phyloP scores from a whole-genome alignment of 2,329 filamentous ascomycete genomes.

The Diaporthe aspalathi region DNA sequence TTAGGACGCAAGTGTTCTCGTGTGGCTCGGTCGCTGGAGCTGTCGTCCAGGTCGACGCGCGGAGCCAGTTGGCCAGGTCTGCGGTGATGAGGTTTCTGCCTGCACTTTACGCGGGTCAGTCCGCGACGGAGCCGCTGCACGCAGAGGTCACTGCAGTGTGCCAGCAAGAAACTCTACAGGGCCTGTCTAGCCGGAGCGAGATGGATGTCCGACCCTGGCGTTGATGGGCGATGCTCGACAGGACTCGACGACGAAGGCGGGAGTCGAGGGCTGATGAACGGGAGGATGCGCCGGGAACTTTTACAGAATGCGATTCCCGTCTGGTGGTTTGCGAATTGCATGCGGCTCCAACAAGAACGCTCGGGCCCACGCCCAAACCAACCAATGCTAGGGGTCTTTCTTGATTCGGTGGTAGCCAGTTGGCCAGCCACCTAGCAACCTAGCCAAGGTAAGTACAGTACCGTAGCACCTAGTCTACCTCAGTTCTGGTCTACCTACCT shows the following conservation, averaged over 20 bases:
- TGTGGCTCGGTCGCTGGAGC: not conserved
- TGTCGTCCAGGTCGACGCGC: not conserved
- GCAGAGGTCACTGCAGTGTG: conserved; percentile 2
- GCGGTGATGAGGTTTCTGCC: conserved; percentile 19
- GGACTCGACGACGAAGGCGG: conserved; percentile 30
- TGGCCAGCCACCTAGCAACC: too few relatives aligned
- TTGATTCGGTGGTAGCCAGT: not conserved
- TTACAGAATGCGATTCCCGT: conserved; percentile 35
- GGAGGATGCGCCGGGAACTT: conserved; percentile 18
- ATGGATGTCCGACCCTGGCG: not conserved
- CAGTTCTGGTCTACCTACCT: too few relatives aligned
- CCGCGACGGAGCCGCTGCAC: not conserved
- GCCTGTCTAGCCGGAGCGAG: not conserved
- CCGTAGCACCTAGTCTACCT: too few relatives aligned
- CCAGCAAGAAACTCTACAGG: not conserved
- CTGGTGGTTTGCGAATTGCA: conserved; percentile 4
- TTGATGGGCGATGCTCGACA: not conserved
- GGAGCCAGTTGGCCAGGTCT: not conserved
- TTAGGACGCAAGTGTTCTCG: not conserved
- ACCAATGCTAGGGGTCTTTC: conserved; percentile 23
- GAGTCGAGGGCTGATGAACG: not conserved
- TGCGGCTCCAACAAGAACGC: conserved; percentile 19
- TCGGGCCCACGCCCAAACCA: not conserved
- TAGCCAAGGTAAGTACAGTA: too few relatives aligned
- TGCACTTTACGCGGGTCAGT: conserved; percentile 33